Evolutionary conservation across 78 protist genomes (phyloP).

Genomic region (Protostelium mycophagum): DNA sequence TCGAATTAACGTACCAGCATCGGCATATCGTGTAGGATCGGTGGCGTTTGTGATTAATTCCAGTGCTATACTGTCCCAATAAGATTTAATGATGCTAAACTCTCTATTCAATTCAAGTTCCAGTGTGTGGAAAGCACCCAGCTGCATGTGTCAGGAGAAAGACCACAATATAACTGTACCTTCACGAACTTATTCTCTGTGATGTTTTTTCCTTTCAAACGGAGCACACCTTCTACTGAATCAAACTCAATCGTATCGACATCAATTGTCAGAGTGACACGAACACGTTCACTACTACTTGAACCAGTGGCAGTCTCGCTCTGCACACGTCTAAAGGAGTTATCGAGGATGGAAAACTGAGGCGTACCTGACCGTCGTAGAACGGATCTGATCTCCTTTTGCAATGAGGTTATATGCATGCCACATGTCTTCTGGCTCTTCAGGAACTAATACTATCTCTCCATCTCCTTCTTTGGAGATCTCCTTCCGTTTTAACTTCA

Average conservation of each 20-base stretch:
- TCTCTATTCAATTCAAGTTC: constrained; percentile 69
- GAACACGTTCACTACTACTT: constrained; percentile 38
- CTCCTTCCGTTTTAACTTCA: not conserved
- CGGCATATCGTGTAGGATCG: constrained; percentile 65
- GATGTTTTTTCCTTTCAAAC: constrained; percentile 62
- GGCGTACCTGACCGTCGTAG: constrained; percentile 33
- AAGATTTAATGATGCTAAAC: constrained; percentile 50
- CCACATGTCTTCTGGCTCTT: constrained; percentile 78
- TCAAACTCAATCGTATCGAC: constrained; percentile 74
- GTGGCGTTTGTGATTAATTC: constrained; percentile 68
- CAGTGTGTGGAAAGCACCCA: constrained; percentile 84
- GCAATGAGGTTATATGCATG: constrained; percentile 64
- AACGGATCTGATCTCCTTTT: constrained; percentile 44
- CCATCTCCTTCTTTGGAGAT: not conserved
- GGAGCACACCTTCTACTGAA: constrained; percentile 37
- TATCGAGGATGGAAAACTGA: not conserved
- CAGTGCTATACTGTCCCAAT: constrained; percentile 76
- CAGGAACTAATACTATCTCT: constrained; percentile 1
- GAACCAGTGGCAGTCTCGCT: constrained; percentile 75
- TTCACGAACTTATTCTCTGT: constrained; percentile 68
- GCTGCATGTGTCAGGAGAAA: not conserved
- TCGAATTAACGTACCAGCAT: constrained; percentile 59
- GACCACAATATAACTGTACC: constrained; percentile 5
- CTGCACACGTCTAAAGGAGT: constrained; percentile 58
- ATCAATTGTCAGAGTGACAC: constrained; percentile 43